Conservation (phyloP, 352 stramenopile species). For the Nothophytophthora sp. region DNA sequence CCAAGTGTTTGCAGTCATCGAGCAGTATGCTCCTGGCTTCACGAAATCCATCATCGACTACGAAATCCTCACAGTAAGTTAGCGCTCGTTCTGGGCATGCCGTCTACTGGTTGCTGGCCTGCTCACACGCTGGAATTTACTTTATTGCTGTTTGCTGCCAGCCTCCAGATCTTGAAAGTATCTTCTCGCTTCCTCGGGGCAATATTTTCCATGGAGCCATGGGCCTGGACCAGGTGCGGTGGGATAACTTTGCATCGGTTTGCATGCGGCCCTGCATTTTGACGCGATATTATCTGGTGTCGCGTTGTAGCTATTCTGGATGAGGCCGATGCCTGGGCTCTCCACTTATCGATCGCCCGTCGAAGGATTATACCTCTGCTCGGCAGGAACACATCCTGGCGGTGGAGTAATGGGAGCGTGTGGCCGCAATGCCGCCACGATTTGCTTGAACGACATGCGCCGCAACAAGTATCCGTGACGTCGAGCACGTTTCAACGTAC, state of each 20-base stretch:
- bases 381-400: conserved; percentile 84
- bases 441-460: conserved; percentile 76
- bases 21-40: conserved; percentile 88
- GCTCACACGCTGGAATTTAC: background rate
- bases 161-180: conserved; percentile 83
- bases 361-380: conserved; percentile 83
- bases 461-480: background rate
- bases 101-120: background rate
- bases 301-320: conserved; percentile 75
- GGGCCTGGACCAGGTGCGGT: conserved; percentile 80
- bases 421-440: conserved; percentile 81
- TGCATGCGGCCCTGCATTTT: background rate
- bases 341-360: conserved; percentile 86
- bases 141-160: conserved; percentile 21
- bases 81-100: background rate
- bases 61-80: conserved; percentile 81
- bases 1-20: conserved; percentile 86
- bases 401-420: conserved; percentile 92
- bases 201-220: conserved; percentile 93
- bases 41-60: conserved; percentile 80
- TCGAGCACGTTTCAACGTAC: conserved; percentile 2
- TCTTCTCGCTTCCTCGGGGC: conserved; percentile 86
- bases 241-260: background rate
- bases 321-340: conserved; percentile 81
- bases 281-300: background rate